Evolutionary conservation across 768 basidiomycete genomes (phyloP).

Genomic region (Boletus eberwhitei): DNA sequence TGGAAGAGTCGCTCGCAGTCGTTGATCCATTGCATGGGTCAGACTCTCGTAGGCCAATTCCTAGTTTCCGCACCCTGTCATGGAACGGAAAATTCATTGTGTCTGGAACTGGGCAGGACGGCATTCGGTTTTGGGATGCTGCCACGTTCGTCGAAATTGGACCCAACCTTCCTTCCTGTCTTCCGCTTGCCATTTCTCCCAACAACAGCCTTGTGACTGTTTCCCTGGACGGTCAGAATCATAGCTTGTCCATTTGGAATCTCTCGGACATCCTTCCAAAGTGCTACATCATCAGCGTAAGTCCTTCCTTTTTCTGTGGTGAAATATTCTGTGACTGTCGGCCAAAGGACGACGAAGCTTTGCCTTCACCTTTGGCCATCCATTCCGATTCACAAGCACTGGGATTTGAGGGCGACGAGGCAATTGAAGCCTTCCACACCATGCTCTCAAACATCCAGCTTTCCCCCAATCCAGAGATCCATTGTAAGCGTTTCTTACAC

Average conservation of each 20-base stretch:
- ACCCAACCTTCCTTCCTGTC: neutral
- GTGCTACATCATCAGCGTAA: neutral
- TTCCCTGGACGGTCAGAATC: neutral
- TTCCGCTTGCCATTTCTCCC: constrained; percentile 1
- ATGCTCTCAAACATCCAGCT: constrained; percentile 2
- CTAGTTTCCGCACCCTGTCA: neutral
- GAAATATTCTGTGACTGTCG: neutral
- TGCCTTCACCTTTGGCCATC: neutral
- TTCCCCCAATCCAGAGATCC: neutral
- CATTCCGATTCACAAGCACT: neutral
- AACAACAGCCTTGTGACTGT: neutral
- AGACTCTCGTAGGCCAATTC: neutral
- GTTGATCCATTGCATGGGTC: neutral
- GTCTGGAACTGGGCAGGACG: neutral
- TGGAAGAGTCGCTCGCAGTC: neutral
- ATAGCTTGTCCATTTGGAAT: neutral
- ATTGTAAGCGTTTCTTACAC: neutral
- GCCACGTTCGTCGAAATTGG: constrained; percentile 3
- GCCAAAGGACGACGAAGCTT: neutral
- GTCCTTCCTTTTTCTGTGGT: neutral
- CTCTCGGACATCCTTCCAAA: neutral
- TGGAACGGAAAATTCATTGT: constrained; percentile 5
- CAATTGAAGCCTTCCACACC: neutral
- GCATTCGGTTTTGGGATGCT: constrained; percentile 5
- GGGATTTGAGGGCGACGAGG: neutral